Evolutionary conservation across 164 flowering plant genomes (phyloP).

Genomic region (Magnolia kwangsiensis): DNA sequence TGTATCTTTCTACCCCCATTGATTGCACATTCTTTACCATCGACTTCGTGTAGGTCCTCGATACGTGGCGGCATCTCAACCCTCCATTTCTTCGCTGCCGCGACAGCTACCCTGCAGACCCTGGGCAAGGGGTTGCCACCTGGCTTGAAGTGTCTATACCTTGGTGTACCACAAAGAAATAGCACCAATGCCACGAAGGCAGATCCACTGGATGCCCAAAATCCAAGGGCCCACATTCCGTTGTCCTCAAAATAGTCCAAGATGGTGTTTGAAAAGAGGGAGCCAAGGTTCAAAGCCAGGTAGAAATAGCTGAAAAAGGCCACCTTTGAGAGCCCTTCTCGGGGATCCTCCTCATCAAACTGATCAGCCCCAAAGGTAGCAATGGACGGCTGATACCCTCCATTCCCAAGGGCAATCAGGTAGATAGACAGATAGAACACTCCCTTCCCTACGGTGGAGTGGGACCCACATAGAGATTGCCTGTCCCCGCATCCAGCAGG

Average conservation of each 20-base stretch:
- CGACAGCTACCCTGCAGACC: conserved; percentile 60
- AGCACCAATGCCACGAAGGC: conserved; percentile 61
- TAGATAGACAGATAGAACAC: conserved; percentile 73
- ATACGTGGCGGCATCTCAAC: conserved; percentile 31
- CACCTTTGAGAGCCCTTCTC: conserved; percentile 62
- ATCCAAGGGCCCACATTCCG: conserved; percentile 85
- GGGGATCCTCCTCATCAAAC: conserved; percentile 68
- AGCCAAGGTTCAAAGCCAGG: conserved; percentile 80
- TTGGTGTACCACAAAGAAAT: conserved; percentile 61
- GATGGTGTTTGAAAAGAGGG: conserved; percentile 78
- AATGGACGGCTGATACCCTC: conserved; percentile 89
- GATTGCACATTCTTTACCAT: conserved; percentile 32
- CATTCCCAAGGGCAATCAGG: conserved; percentile 76
- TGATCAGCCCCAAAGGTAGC: conserved; percentile 95
- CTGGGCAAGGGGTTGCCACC: conserved; percentile 74
- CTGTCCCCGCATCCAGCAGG: conserved; percentile 67
- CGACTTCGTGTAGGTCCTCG: conserved; percentile 46
- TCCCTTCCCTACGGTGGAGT: conserved; percentile 46
- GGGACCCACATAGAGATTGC: conserved; percentile 40
- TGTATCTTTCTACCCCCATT: conserved; percentile 54
- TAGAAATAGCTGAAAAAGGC: conserved; percentile 92
- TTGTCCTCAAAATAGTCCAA: conserved; percentile 74
- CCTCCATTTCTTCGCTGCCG: conserved; percentile 63
- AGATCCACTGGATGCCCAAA: conserved; percentile 70
- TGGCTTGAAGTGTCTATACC: conserved; percentile 72